Evolutionary conservation across 441 rosid genomes (phyloP), one percentile per base, ranked within the genome.

Genomic region (Gossypium trilobum): DNA sequence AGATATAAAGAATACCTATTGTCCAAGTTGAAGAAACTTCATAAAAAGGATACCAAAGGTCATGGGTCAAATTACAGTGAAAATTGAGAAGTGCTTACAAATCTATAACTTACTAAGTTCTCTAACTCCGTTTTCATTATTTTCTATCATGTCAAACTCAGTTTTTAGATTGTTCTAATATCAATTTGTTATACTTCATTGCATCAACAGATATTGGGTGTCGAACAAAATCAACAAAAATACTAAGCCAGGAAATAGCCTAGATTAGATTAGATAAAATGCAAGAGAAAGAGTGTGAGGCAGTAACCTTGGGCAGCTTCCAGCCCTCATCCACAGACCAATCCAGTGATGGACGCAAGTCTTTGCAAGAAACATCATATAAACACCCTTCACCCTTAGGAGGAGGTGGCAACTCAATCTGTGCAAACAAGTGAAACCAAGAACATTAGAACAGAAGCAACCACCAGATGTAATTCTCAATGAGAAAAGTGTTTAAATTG

Each of bases 271-370:
- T 19, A 25, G 1, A 59, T 13, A 54, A 31, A 70, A 3, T 25
- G 17, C 66, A 25, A 61, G 63, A 54, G 20, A 25, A 46, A 23
- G 57, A 65, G 61, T 1, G 46, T 7, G 33, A 23, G 71, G 48
- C 17, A 75, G 54, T 42, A 58, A 80, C 85, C 87, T 20, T 77
- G 67, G 85, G 92, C 48, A 87, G 71, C 6, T 44, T 83, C 98
- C 97, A 91, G n/a, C 95, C 95, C 77, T 70, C 72, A 36, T 80
- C 74, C 5, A 63, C 72, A 69, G 90, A 89, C 97, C 98, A 93
- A 54, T 86, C 85, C 85, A 93, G 73, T 27, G 95, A 83, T 73
- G 98, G 98, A 62, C 95, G 89, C 54, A 89, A 68, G 74, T 89
- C 93, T 73, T 80, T 68, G 72, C 75, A 74, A 4, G 1, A 63